Evolutionary conservation across 140 eudicot species (phyloP).

Genomic region (Flaveria floridana): DNA sequence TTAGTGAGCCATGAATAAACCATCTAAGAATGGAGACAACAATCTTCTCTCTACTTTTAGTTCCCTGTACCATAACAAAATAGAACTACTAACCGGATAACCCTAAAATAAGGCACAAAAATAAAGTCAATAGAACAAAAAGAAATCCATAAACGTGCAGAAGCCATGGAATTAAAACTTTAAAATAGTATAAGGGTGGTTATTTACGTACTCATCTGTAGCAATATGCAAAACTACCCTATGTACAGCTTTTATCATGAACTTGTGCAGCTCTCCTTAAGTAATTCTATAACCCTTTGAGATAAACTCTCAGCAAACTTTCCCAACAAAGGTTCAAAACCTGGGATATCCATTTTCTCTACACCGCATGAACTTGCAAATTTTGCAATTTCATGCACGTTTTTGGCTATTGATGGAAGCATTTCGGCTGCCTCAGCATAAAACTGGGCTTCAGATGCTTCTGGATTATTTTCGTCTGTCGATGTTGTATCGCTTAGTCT

Average conservation of each 20-base stretch:
- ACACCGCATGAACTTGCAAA: constrained; percentile 33
- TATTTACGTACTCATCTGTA: no score
- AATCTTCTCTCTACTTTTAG: no score
- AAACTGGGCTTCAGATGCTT: constrained; percentile 40
- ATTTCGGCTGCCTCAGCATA: constrained; percentile 48
- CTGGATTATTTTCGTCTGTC: constrained; percentile 22
- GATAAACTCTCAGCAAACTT: constrained; percentile 50
- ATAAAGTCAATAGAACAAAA: no score
- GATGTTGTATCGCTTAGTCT: constrained; percentile 30
- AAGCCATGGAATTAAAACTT: no score
- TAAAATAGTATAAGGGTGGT: no score
- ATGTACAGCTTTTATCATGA: constrained; percentile 11
- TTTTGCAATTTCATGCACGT: constrained; percentile 46
- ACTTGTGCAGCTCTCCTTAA: constrained; percentile 37
- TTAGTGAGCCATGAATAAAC: no score
- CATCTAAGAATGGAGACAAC: no score
- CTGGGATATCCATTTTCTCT: constrained; percentile 26
- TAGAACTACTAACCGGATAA: no score
- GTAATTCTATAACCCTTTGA: constrained; percentile 44
- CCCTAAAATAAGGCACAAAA: no score
- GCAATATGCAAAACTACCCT: background rate
- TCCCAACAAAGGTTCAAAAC: constrained; percentile 43
- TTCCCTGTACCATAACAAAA: no score
- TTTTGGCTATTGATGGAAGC: constrained; percentile 55
- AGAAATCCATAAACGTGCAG: no score